Base-by-base conservation (phyloP, 192 early-diverging fungal genomes). In the Linnemannia exigua region DNA sequence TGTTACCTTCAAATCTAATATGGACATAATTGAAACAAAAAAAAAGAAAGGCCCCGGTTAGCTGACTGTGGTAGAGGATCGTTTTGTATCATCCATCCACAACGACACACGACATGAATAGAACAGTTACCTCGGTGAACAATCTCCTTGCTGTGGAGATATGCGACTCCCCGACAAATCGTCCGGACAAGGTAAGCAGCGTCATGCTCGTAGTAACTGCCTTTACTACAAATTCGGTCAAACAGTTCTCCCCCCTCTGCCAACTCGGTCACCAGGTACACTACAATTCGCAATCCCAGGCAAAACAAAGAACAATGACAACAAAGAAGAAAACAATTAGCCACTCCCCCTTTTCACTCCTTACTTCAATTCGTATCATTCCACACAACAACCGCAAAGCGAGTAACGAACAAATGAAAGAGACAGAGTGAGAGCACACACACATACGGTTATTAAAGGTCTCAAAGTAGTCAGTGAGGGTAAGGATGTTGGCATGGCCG, bases 241-340 rank as follows among this genome's bases (percentile, higher is more conserved):
- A 98, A 99, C 31, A 99, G 87, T 88, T 99, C 98, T 36, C 98
- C 98, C 38, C 98, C 98, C 15, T 91, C 91, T 25, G 93, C 95
- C 66, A 94, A 84, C 79, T 96, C 96, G 11, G 92, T 95, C 19
- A 97, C 92, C 46, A 97, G 76, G 74, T 97, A 97, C 58, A 95
- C 91, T 93, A 72, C 58, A 63, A 9, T 33, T 0, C 58, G 31
- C 19, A 28, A 16, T 20, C 25, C 19, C 14, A 48, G 3, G n/a
- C 28, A n/a, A 50, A 5, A 70, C 5, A 38, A 69, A 36, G 14
- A 72, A 80, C 19, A 74, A 36, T 44, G 1, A 14, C 1, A 25
- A 28, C 1, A 5, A 33, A 20, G n/a, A 76, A n/a, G 47, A 66
- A 48, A 54, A 50, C 8, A 33, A 28, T 31, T 72, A 48, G 28